phyloP scores from a whole-genome alignment of 345 rosid species.

The Citrus unshiu region DNA sequence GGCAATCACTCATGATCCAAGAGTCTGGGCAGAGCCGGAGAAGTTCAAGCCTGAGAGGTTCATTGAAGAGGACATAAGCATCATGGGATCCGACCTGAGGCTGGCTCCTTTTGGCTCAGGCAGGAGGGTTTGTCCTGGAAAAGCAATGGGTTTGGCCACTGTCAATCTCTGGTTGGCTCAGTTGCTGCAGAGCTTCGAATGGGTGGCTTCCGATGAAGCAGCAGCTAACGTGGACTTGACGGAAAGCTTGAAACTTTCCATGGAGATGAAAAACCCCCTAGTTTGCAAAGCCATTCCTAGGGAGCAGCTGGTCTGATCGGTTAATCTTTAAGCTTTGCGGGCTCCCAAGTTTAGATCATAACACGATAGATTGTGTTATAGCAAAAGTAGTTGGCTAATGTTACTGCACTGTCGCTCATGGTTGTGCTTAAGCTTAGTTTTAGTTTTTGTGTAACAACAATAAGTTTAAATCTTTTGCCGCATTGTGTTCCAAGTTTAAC shows the following conservation, averaged over 20 bases:
- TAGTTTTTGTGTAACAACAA: background rate
- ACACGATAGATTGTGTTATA: background rate
- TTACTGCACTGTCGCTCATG: no score
- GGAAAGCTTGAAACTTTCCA: conserved; percentile 51
- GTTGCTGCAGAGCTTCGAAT: conserved; percentile 43
- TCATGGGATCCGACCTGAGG: conserved; percentile 65
- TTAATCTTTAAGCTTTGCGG: background rate
- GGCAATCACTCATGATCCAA: conserved; percentile 68
- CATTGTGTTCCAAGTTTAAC: background rate
- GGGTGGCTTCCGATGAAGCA: conserved; percentile 27
- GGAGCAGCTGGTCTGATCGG: conserved; percentile 6
- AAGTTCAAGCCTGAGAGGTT: conserved; percentile 50
- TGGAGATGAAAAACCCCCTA: conserved; percentile 63
- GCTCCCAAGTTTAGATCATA: background rate
- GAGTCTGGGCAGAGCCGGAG: conserved; percentile 50
- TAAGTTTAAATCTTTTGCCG: background rate
- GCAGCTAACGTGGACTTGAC: conserved; percentile 36
- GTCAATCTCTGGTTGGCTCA: conserved; percentile 63
- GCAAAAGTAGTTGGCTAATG: background rate
- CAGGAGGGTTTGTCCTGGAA: conserved; percentile 70
- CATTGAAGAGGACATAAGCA: conserved; percentile 31
- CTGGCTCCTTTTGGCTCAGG: conserved; percentile 72
- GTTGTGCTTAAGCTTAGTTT: background rate
- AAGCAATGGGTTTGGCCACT: conserved; percentile 56
- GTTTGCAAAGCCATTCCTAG: conserved; percentile 53